Evolutionary conservation across 176 grass and related monocot genomes (phyloP), one percentile per base, ranked within the genome.

Genomic region (Areca catechu): DNA sequence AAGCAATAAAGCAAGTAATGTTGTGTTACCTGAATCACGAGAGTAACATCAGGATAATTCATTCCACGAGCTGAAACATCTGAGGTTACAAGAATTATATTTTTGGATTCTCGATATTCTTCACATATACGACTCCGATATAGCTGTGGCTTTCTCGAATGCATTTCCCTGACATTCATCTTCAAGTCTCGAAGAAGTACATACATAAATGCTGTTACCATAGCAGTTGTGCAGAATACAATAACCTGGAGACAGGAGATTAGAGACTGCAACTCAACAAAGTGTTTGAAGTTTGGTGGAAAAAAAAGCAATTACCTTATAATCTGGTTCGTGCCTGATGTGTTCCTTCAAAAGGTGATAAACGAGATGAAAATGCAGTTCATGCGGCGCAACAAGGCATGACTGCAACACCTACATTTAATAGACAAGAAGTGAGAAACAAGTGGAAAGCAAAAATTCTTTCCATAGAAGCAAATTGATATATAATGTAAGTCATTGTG

Each of bases 71-170:
- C 77, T 24, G 83, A 90, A 78, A 90, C 92, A 59, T 96, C 92
- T 43, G 86, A 96, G 3, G 92, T 96, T 49, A 88, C 72, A 49
- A 96, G 86, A 88, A 96, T 80, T 50, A 96, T 50, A 61, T 75
- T 77, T 48, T 64, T 90, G 57, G 71, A 75, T 58, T 82, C 78
- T 57, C 83, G 83, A 53, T 91, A 91, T 50, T 97, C 92, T 24
- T 97, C 83, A 69, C 83, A 86, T 68, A 90, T 88, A 16, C 92
- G 86, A 68, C 74, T 84, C 64, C 92, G 76, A 52, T 79, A 90
- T 24, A 96, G 86, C 69, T 91, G 92, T 16, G 92, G 92, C 22
- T 97, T 97, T 64, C 92, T 82, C 24, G 92, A 97, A 70, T 97
- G 92, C 27, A 97, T 88, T 80, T 88, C 83, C 70, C 83, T 84